A percentile compares a stretch with the other conserved stretches of the same genome.
phyloP scores from a whole-genome alignment of 148 eudicot species.

The Amaranthus cruentus region DNA sequence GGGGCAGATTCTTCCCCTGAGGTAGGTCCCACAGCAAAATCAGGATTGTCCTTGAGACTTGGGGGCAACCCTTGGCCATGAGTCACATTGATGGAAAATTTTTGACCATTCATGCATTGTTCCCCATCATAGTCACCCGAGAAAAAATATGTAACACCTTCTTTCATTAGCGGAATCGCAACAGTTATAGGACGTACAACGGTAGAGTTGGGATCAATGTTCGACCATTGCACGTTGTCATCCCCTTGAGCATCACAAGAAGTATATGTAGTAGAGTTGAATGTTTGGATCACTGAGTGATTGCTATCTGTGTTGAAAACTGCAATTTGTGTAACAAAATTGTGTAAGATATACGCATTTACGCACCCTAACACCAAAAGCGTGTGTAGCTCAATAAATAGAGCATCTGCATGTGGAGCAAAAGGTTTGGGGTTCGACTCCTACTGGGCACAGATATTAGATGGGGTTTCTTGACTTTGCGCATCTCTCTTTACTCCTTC shows the following conservation, averaged over 20 bases:
- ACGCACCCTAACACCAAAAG: no score
- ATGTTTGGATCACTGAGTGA: slow-evolving; percentile 68
- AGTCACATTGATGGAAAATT: slow-evolving; percentile 57
- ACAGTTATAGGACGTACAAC: slow-evolving; percentile 35
- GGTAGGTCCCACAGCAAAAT: slow-evolving; percentile 18
- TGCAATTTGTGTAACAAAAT: slow-evolving; percentile 23
- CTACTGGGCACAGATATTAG: no score
- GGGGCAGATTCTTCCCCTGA: slow-evolving; percentile 30
- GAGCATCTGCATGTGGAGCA: no score
- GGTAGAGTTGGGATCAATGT: slow-evolving; percentile 55
- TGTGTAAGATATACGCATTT: background rate
- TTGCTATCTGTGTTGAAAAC: slow-evolving; percentile 87
- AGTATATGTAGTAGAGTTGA: slow-evolving; percentile 56
- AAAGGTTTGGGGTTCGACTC: no score
- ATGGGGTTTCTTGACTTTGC: no score
- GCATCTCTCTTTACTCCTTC: no score
- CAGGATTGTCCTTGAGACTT: slow-evolving; percentile 36
- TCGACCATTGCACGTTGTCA: slow-evolving; percentile 48
- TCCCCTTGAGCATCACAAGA: slow-evolving; percentile 52
- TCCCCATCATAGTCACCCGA: slow-evolving; percentile 89
- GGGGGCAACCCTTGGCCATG: slow-evolving; percentile 74
- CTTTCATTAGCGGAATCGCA: slow-evolving; percentile 54
- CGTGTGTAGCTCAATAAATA: no score
- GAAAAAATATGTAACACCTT: slow-evolving; percentile 69
- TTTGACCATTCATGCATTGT: slow-evolving; percentile 68